Percentiles rank a stretch among this genome's conserved stretches.
Conservation (phyloP, 2,329 filamentous ascomycete genomes). For the Teratosphaeriaceae sp. region DNA sequence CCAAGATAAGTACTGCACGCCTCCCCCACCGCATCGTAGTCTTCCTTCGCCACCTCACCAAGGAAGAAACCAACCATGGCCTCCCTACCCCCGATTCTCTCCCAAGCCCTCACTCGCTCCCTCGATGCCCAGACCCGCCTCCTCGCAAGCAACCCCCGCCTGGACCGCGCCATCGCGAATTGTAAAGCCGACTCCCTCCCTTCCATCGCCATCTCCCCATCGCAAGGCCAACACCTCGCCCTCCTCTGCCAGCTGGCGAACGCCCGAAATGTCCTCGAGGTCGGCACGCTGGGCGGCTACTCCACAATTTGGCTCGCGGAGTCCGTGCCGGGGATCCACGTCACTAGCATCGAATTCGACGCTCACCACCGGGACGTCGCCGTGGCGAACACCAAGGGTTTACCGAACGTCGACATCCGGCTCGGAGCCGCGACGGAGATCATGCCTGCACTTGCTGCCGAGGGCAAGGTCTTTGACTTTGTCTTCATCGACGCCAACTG, state of each 20-base stretch:
- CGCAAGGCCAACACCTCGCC: constrained; percentile 34
- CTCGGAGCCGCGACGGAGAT: constrained; percentile 19
- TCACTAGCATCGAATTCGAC: constrained; percentile 49
- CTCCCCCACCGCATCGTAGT: neutral
- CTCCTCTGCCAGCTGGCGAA: constrained; percentile 29
- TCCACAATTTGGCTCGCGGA: constrained; percentile 48
- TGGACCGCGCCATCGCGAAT: constrained; percentile 13
- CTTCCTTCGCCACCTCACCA: no score
- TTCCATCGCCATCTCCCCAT: constrained; percentile 30
- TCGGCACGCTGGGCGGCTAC: constrained; percentile 52
- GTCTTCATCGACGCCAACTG: constrained; percentile 22
- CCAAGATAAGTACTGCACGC: neutral
- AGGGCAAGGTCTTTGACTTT: constrained; percentile 16
- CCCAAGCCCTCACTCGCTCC: neutral
- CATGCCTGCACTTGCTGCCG: constrained; percentile 11
- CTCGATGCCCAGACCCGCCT: constrained; percentile 8
- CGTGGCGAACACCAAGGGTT: constrained; percentile 12
- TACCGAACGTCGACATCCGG: constrained; percentile 15
- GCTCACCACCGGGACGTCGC: constrained; percentile 42
- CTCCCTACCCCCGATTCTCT: neutral
- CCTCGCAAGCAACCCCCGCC: constrained; percentile 7
- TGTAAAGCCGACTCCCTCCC: constrained; percentile 17
- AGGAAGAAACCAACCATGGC: neutral
- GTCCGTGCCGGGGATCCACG: constrained; percentile 29
- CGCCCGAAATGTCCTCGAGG: constrained; percentile 40